phyloP scores from a whole-genome alignment of 495 filamentous ascomycete genomes.

The Aspergillus ostianus region DNA sequence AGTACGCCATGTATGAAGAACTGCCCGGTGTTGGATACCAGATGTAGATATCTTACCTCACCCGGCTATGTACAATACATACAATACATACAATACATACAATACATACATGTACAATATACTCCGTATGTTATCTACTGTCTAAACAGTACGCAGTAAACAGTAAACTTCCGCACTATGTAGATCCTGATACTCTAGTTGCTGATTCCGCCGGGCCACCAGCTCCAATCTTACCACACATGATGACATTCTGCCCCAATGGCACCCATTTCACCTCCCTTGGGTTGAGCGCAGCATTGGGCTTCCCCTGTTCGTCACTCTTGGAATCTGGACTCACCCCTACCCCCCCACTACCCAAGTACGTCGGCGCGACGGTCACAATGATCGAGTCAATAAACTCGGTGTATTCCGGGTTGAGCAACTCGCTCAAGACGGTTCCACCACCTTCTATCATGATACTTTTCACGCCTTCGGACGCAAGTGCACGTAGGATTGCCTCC shows the following conservation, averaged over 20 bases:
- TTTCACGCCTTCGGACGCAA: slow-evolving; percentile 59
- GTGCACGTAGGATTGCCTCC: slow-evolving; percentile 56
- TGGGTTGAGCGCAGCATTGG: slow-evolving; percentile 59
- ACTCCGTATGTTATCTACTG: too few species aligned
- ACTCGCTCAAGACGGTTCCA: slow-evolving; percentile 70
- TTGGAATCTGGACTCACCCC: slow-evolving; percentile 61
- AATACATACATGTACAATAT: too few species aligned
- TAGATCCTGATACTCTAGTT: background rate
- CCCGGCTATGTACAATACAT: too few species aligned
- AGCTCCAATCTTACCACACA: slow-evolving; percentile 61
- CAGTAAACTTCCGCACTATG: background rate
- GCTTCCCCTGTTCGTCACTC: slow-evolving; percentile 45
- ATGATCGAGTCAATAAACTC: slow-evolving; percentile 69
- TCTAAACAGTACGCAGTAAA: too few species aligned
- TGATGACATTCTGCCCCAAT: slow-evolving; percentile 72
- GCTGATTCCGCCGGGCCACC: background rate
- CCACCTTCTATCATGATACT: slow-evolving; percentile 92
- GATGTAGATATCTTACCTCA: too few species aligned
- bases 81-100: too few species aligned
- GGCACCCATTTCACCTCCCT: slow-evolving; percentile 68
- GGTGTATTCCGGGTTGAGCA: slow-evolving; percentile 62
- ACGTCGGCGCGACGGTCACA: slow-evolving; percentile 81
- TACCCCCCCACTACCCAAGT: slow-evolving; percentile 77
- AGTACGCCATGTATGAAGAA: too few species aligned
- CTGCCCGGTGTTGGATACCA: too few species aligned